phyloP scores from a whole-genome alignment of 129 eudicot genomes.

The Rutidosis leptorrhynchoides region DNA sequence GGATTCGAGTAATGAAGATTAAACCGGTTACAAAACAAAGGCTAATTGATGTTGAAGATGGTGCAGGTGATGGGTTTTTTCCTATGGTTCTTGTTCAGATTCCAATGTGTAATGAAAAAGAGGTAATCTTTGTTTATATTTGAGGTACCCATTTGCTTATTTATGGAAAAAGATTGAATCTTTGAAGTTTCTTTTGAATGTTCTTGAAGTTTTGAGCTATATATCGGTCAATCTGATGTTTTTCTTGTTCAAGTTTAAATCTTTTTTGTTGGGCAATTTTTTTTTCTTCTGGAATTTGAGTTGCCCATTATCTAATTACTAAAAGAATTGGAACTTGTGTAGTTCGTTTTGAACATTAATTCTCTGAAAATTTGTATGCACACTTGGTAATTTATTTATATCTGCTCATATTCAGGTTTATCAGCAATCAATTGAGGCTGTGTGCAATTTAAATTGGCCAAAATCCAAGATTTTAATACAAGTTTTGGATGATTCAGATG shows the following conservation, averaged over 20 bases:
- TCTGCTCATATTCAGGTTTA: constrained; percentile 34
- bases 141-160: background rate
- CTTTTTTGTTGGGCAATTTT: background rate
- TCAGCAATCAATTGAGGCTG: constrained; percentile 55
- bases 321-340: background rate
- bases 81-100: constrained; percentile 56
- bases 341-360: background rate
- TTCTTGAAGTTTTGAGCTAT: background rate
- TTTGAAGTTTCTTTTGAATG: background rate
- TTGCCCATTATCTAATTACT: background rate
- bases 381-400: background rate
- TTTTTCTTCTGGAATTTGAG: background rate
- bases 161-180: background rate
- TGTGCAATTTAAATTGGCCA: constrained; percentile 58
- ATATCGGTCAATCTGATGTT: background rate
- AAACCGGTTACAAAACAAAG: constrained; percentile 24
- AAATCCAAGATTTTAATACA: constrained; percentile 50
- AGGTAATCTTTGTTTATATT: constrained; percentile 7
- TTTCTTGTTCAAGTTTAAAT: constrained; percentile 1
- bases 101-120: constrained; percentile 61
- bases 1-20: constrained; percentile 25
- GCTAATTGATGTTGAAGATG: constrained; percentile 17
- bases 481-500: constrained; percentile 64
- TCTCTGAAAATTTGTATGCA: background rate
- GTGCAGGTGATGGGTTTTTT: constrained; percentile 24